Evolutionary conservation across 495 filamentous ascomycete species (phyloP).

Genomic region (Letharia lupina): DNA sequence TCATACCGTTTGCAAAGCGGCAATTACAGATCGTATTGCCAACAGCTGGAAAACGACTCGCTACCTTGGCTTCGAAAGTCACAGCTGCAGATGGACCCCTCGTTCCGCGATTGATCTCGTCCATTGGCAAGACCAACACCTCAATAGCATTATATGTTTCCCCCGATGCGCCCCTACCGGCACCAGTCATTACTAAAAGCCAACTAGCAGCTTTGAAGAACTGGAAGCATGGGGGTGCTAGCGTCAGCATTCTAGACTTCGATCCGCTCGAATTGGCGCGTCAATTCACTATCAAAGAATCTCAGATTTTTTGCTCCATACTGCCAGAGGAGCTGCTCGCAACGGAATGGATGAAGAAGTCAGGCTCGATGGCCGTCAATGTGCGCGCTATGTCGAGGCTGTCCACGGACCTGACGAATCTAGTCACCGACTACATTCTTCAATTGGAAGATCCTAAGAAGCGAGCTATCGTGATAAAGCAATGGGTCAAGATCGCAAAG

Average conservation of each 20-base stretch:
- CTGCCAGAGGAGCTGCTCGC: constrained; percentile 89
- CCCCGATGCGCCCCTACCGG: constrained; percentile 61
- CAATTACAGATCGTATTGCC: constrained; percentile 60
- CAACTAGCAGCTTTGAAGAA: constrained; percentile 63
- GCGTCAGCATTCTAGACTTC: constrained; percentile 78
- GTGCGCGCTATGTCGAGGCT: constrained; percentile 90
- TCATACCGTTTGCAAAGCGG: constrained; percentile 68
- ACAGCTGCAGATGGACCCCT: constrained; percentile 62
- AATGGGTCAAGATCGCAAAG: constrained; percentile 94
- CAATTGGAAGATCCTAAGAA: constrained; percentile 81
- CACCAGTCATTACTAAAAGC: constrained; percentile 63
- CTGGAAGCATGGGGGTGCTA: constrained; percentile 62
- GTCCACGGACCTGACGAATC: constrained; percentile 82
- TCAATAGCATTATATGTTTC: constrained; percentile 59
- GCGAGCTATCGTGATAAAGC: constrained; percentile 84
- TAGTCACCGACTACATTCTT: constrained; percentile 94
- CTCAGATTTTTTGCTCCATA: constrained; percentile 86
- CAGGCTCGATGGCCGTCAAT: constrained; percentile 71
- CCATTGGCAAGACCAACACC: constrained; percentile 79
- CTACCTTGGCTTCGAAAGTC: constrained; percentile 76
- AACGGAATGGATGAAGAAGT: constrained; percentile 85
- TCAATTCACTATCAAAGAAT: constrained; percentile 90
- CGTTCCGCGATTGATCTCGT: constrained; percentile 79
- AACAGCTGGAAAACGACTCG: constrained; percentile 66
- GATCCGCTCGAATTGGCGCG: constrained; percentile 87